These are phyloP conservation scores for Styphnolobium japonicum DNA, from an alignment of 306 rosid genomes.

Conservation along the genomic window DNA sequence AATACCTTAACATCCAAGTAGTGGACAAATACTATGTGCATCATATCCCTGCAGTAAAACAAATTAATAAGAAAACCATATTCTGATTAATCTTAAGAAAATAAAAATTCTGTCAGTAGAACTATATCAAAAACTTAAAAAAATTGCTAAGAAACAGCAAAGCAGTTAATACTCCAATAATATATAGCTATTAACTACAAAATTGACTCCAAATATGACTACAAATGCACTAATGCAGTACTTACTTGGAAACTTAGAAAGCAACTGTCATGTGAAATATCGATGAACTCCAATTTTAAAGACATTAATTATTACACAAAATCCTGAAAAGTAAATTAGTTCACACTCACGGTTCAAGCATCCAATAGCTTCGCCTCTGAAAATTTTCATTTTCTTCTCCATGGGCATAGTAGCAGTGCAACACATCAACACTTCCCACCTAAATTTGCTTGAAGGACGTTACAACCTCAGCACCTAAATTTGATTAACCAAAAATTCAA, in stretches of 20 bases:
- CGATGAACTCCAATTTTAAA: conserved; percentile 4
- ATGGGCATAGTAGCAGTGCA: conserved; percentile 93
- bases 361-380: conserved; percentile 95
- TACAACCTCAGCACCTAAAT: conserved; percentile 26
- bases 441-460: conserved; percentile 46
- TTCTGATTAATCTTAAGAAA: conserved; percentile 19
- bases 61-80: conserved; percentile 14
- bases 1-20: conserved; percentile 88
- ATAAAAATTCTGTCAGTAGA: neutral
- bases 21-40: conserved; percentile 94
- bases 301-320: conserved; percentile 6
- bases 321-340: conserved; percentile 1
- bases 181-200: neutral
- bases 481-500: conserved; percentile 12
- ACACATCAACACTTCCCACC: conserved; percentile 83
- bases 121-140: conserved; percentile 22
- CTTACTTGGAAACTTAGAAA: neutral
- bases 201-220: neutral
- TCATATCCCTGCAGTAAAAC: conserved; percentile 71
- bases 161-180: neutral
- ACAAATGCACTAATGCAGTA: conserved; percentile 8
- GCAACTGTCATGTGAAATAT: neutral
- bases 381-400: conserved; percentile 88
- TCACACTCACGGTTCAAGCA: conserved; percentile 80
- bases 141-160: neutral